Evolutionary conservation across 1,284 basidiomycete species (phyloP).

Genomic region (Ceraceosorus guamensis): DNA sequence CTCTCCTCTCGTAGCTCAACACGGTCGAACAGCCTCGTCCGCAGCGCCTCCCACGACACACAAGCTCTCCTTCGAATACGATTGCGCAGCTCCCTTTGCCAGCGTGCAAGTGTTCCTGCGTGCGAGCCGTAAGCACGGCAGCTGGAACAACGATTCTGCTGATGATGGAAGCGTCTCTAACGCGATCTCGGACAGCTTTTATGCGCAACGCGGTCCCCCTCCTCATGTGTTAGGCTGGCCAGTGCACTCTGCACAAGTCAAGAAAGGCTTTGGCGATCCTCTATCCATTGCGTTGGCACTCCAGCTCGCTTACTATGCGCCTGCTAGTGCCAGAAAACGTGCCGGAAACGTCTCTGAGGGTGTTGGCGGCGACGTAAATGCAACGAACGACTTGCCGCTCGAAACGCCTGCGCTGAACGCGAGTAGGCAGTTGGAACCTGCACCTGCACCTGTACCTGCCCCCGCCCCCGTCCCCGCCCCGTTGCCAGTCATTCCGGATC

Average conservation of each 20-base stretch:
- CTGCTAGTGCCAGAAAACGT: slow-evolving; percentile 17
- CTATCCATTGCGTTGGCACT: slow-evolving; percentile 23
- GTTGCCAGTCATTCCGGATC: neutral
- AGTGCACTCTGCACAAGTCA: slow-evolving; percentile 28
- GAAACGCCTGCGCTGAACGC: slow-evolving; percentile 9
- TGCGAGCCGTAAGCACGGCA: slow-evolving; percentile 38
- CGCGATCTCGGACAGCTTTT: neutral
- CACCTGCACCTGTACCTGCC: neutral
- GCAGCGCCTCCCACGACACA: slow-evolving; percentile 26
- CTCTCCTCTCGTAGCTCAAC: neutral
- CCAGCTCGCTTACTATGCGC: slow-evolving; percentile 26
- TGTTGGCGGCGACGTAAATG: slow-evolving; percentile 4
- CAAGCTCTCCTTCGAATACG: slow-evolving; percentile 38
- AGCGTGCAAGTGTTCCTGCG: slow-evolving; percentile 38
- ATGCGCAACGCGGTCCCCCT: slow-evolving; percentile 21
- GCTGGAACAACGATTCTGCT: slow-evolving; percentile 20
- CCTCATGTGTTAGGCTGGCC: slow-evolving; percentile 41
- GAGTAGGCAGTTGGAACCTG: neutral
- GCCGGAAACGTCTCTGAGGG: neutral
- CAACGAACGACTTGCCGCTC: slow-evolving; percentile 1
- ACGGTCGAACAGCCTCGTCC: neutral
- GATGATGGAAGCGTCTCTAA: neutral
- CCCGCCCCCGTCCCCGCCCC: neutral
- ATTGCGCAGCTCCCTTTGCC: slow-evolving; percentile 34
- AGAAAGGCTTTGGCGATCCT: slow-evolving; percentile 23